A percentile compares a stretch with the other conserved stretches of the same genome.
These are phyloP conservation scores for Aureobasidium uvarum DNA, from an alignment of 2,329 filamentous ascomycete genomes.

Conservation along the genomic window DNA sequence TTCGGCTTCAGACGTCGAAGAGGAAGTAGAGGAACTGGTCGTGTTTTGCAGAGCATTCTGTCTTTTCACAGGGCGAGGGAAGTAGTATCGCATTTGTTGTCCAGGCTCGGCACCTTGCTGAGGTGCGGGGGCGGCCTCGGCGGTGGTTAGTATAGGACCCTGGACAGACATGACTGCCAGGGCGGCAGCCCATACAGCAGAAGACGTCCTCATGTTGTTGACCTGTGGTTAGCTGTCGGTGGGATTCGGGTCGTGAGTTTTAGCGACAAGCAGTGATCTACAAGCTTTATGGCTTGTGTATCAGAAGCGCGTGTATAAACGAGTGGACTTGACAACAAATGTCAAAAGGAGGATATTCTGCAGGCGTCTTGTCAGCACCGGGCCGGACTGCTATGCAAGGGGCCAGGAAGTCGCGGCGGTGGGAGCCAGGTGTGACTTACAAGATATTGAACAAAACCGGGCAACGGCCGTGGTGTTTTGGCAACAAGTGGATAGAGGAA, in stretches of 20 bases:
- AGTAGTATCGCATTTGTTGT: slow-evolving; percentile 48
- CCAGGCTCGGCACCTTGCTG: slow-evolving; percentile 36
- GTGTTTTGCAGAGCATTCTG: slow-evolving; percentile 39
- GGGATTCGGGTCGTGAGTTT: slow-evolving; percentile 18
- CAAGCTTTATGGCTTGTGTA: slow-evolving; percentile 28
- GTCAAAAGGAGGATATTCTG: slow-evolving; percentile 33
- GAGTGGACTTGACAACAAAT: slow-evolving; percentile 52
- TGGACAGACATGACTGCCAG: slow-evolving; percentile 47
- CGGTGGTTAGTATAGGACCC: slow-evolving; percentile 46
- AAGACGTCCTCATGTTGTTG: slow-evolving; percentile 45
- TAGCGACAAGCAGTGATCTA: slow-evolving; percentile 7
- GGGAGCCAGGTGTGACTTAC: not conserved
- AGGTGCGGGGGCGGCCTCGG: slow-evolving; percentile 50
- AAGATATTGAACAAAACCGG: slow-evolving; percentile 19
- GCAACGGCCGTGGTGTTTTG: slow-evolving; percentile 22
- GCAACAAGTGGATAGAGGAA: slow-evolving; percentile 11
- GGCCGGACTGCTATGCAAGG: slow-evolving; percentile 24
- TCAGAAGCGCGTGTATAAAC: slow-evolving; percentile 46
- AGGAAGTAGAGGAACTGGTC: slow-evolving; percentile 19
- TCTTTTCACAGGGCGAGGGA: slow-evolving; percentile 49
- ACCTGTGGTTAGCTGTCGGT: slow-evolving; percentile 16
- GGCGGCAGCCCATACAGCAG: slow-evolving; percentile 49
- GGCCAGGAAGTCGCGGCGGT: not conserved
- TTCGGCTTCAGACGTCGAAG: slow-evolving; percentile 8
- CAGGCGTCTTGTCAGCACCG: slow-evolving; percentile 18